A percentile compares a stretch with the other conserved stretches of the same genome.
These are phyloP conservation scores for Candida sp. DNA, from an alignment of 1,139 yeast genomes.

Conservation along the genomic window DNA sequence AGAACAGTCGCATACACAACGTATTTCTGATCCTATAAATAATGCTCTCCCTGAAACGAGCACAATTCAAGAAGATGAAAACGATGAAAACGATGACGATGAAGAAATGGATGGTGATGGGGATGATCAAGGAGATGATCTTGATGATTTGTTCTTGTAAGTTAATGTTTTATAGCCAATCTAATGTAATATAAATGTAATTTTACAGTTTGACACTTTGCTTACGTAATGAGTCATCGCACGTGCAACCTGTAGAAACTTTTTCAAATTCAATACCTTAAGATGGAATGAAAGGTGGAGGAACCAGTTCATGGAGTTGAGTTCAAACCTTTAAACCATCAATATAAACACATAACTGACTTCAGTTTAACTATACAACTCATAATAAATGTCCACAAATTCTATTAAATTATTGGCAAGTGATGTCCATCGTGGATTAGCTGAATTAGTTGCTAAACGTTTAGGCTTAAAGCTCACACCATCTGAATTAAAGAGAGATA, in stretches of 20 bases:
- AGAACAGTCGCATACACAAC: slow-evolving; percentile 16
- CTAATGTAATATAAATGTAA: slow-evolving; percentile 15
- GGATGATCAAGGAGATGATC: slow-evolving; percentile 35
- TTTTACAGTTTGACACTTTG: background rate
- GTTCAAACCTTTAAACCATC: background rate
- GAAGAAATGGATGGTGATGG: slow-evolving; percentile 24
- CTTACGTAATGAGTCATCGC: slow-evolving; percentile 1
- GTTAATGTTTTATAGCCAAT: slow-evolving; percentile 19
- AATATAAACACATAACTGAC: background rate
- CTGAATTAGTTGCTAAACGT: slow-evolving; percentile 62
- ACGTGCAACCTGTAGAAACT: background rate
- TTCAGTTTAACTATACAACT: no score
- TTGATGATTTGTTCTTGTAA: slow-evolving; percentile 26
- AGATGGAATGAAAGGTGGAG: background rate
- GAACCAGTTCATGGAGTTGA: background rate
- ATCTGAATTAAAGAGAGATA: slow-evolving; percentile 66
- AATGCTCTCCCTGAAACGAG: slow-evolving; percentile 9
- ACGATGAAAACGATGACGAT: slow-evolving; percentile 23
- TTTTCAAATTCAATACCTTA: background rate
- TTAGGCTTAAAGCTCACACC: slow-evolving; percentile 57
- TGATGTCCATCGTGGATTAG: slow-evolving; percentile 83
- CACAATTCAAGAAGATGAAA: slow-evolving; percentile 13
- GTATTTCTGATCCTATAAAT: slow-evolving; percentile 14
- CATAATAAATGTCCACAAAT: slow-evolving; percentile 58
- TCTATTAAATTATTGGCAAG: slow-evolving; percentile 86